Base-by-base conservation (phyloP, 352 stramenopile genomes). In the Pythium grandisporangium region DNA sequence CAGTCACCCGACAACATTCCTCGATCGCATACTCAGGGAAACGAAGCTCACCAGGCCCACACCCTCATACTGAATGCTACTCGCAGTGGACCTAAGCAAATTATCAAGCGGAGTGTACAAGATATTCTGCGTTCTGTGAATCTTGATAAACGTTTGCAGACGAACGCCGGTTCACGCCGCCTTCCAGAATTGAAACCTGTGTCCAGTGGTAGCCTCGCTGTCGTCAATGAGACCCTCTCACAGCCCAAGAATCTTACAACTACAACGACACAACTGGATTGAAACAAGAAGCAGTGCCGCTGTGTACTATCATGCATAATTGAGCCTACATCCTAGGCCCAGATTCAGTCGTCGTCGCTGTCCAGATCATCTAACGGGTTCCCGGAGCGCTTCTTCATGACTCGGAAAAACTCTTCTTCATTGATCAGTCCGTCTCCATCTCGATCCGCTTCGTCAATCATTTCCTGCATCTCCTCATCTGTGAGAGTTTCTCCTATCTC, bases 341-440 rank as follows among this genome's bases (percentile, higher is more conserved):
- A 23, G 13, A 5, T 7, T 74, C 32, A 92, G 36, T 96, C 87
- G 29, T 96, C 83, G 54, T 96, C 87, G 30, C 77, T 93, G 37
- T 92, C 79, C 7, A 96, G 56, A 51, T 96, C 88, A 45, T 96
- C 87, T 10, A 97, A 60, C 3, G 89, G 89, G 37, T 96, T 95
- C 5, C 95, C 89, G 12, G 82, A 93, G 5, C 90, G 80, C 55
- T 97, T 97, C 49, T 96, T 96, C 92, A 98, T 98, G 24, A 97
- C 86, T 10, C 87, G 77, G 53, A 95, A 96, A 57, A 98, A 98
- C 46, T 97, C 92, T 21, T 97, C 91, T 36, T 96, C 81, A 48
- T 96, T 97, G 56, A 97, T 96, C 16, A 96, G 64, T 0, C 89
- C 90, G 51, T 97, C 91, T 27, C 88, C 77, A 43, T 97, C 88